Evolutionary conservation across 225 moss, liverwort and hornwort genomes (phyloP), one percentile per base, ranked within the genome.

Genomic region (Climacium dendroides): DNA sequence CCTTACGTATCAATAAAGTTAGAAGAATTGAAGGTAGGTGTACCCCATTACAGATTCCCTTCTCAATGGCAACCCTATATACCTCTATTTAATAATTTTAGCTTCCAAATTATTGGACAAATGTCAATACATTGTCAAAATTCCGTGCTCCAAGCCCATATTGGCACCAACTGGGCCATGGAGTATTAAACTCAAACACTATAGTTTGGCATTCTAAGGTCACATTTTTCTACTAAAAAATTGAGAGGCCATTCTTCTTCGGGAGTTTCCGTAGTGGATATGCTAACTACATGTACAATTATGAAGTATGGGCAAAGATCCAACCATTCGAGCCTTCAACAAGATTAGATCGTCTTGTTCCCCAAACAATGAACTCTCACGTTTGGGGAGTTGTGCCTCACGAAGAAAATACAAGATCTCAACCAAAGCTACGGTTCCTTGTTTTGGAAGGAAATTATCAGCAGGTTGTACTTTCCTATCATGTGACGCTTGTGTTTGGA

Each of bases 141-240:
- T 8, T 41, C 25, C 15, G 14, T 41, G 1, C 5, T 70, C 25
- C 4, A 15, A 70, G 25, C 39, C 25, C 24, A 41, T 15, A 70
- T 69, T 25, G 39, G 24, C 69, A 24, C 13, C 1, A 7, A 67
- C 24, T 67, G 37, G 23, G 5, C 5, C 11, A 2, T 48, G 0
- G 50, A 32, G 1, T 50, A 74, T 18, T 1, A 19, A 48, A 50
- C 19, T 32, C 5, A 50, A 0, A 74, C 19, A 74, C 0, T 30
- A 0, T 12, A 29, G 4, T 29, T 0, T 32, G 1, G 0, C 6
- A 0, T 12, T 48, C 3, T 7, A 48, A 0, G 7, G 4, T 48
- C 12, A 32, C 48, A 74, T 50, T 74, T 50, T 74, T 32, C 32
- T 50, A 41, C 6, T 39, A 22, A 10, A 30, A 20, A 50, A 32